Conservation (phyloP, 2,329 filamentous ascomycete species). For the Cladosporium sp. region DNA sequence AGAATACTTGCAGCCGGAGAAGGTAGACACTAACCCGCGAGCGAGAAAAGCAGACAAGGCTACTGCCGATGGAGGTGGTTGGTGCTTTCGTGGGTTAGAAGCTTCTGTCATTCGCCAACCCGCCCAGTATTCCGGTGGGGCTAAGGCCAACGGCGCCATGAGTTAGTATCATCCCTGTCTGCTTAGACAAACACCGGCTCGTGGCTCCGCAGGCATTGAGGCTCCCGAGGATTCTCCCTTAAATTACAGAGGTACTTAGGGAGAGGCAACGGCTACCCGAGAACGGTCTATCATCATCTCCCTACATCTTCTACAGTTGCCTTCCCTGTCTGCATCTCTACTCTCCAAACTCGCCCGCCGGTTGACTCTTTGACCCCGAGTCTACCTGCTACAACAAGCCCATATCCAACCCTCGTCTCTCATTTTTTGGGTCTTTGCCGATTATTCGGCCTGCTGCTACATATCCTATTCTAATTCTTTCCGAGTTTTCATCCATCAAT, state of each 20-base stretch:
- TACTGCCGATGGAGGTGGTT: not conserved
- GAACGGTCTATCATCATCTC: not conserved
- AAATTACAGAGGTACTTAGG: constrained; percentile 10
- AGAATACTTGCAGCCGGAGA: not conserved
- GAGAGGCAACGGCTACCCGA: constrained; percentile 11
- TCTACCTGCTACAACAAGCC: not conserved
- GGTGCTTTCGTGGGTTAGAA: not conserved
- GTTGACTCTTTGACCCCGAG: constrained; percentile 8
- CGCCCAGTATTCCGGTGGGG: not conserved
- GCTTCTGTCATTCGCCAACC: constrained; percentile 8
- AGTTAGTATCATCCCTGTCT: constrained; percentile 8
- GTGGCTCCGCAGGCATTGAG: not conserved
- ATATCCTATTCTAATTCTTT: not conserved
- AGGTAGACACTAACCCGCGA: not conserved
- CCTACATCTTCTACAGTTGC: constrained; percentile 1
- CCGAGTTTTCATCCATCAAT: not conserved
- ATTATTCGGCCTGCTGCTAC: not conserved
- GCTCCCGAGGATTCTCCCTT: constrained; percentile 11
- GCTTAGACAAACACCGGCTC: constrained; percentile 2
- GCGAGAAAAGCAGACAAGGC: not conserved
- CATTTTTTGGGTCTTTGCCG: constrained; percentile 11
- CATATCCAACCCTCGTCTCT: constrained; percentile 9
- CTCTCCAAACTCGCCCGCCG: not conserved
- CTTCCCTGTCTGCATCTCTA: not conserved
- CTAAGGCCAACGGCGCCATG: constrained; percentile 7